phyloP scores from a whole-genome alignment of 1,139 yeast genomes.

The Arxiozyma bovina region DNA sequence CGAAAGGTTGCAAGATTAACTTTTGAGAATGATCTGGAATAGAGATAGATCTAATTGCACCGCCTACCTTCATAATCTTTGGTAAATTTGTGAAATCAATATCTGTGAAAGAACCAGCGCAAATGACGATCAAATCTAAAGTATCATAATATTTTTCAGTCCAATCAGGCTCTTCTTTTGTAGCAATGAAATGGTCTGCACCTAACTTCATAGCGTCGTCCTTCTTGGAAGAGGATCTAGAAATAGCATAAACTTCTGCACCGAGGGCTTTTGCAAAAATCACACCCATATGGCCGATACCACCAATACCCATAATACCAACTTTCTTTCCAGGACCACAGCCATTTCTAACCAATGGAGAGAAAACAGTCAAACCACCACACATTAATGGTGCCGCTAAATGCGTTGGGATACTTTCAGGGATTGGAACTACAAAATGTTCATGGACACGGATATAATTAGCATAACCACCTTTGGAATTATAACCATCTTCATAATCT shows the following conservation, averaged over 20 bases:
- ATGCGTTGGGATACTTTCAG: constrained; percentile 37
- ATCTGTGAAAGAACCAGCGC: constrained; percentile 42
- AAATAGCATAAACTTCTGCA: constrained; percentile 47
- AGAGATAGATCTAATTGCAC: constrained; percentile 48
- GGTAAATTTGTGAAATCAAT: constrained; percentile 34
- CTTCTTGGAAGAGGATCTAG: constrained; percentile 42
- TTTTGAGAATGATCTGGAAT: constrained; percentile 40
- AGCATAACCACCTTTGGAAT: constrained; percentile 49
- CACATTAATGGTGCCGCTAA: constrained; percentile 46
- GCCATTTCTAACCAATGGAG: constrained; percentile 42
- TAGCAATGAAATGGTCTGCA: constrained; percentile 45
- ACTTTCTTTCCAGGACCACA: constrained; percentile 39
- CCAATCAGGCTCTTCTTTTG: constrained; percentile 39
- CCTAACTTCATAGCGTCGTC: constrained; percentile 47
- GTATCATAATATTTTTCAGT: constrained; percentile 28
- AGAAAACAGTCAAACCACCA: constrained; percentile 46
- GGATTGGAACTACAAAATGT: constrained; percentile 42
- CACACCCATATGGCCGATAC: constrained; percentile 53
- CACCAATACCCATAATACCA: constrained; percentile 53
- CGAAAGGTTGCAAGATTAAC: constrained; percentile 37
- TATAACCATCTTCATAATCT: constrained; percentile 37
- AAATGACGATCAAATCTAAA: constrained; percentile 42
- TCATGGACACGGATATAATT: constrained; percentile 42
- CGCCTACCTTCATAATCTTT: constrained; percentile 37
- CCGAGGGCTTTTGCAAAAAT: constrained; percentile 51